Evolutionary conservation across 169 alveolate genomes (phyloP).

Genomic region (Hepatocystis sp.): DNA sequence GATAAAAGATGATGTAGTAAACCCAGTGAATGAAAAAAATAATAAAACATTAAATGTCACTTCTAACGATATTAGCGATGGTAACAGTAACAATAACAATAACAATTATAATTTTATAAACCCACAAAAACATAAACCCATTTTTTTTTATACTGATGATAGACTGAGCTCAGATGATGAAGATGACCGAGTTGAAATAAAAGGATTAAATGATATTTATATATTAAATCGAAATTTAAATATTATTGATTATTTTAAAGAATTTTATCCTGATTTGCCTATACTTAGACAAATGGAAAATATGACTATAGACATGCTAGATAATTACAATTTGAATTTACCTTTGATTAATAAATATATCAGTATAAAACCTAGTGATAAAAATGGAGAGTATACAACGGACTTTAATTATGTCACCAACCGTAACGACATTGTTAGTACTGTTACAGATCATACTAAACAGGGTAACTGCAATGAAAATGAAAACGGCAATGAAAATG

Average conservation of each 20-base stretch:
- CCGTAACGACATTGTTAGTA: too few relatives aligned
- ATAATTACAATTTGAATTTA: slow-evolving; percentile 39
- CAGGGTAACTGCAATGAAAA: too few relatives aligned
- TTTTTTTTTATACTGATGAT: slow-evolving; percentile 47
- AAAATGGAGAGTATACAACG: too few relatives aligned
- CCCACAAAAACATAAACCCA: background rate
- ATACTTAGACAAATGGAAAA: slow-evolving; percentile 33
- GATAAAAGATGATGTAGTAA: background rate
- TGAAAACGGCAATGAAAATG: too few relatives aligned
- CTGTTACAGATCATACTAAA: too few relatives aligned
- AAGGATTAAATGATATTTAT: slow-evolving; percentile 14
- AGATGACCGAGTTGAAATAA: slow-evolving; percentile 8
- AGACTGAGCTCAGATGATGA: slow-evolving; percentile 51
- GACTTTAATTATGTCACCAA: too few relatives aligned
- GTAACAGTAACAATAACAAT: too few relatives aligned
- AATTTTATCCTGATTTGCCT: slow-evolving; percentile 32
- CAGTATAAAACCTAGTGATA: background rate
- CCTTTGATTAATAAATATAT: slow-evolving; percentile 20
- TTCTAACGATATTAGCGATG: too few relatives aligned
- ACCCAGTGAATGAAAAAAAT: background rate
- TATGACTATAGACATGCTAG: slow-evolving; percentile 30
- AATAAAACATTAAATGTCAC: too few relatives aligned
- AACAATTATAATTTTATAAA: too few relatives aligned
- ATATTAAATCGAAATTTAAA: slow-evolving; percentile 51
- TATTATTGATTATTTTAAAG: slow-evolving; percentile 26